A percentile compares a stretch with the other conserved stretches of the same genome.
phyloP scores from a whole-genome alignment of 108 stramenopile genomes.

The Cyclotella cryptica region DNA sequence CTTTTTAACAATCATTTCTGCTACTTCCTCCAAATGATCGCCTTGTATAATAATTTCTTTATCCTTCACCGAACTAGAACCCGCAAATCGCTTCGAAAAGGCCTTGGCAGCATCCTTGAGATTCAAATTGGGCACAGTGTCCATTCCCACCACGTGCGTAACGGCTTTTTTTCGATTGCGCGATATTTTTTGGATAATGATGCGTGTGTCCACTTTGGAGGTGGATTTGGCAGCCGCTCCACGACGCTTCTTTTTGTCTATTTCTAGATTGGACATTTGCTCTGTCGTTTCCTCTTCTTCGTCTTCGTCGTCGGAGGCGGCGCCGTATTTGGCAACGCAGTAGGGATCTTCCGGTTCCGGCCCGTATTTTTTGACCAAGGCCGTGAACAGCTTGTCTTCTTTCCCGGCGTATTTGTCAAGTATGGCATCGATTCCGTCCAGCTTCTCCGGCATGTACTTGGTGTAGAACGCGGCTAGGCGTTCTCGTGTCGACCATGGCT shows the following conservation, averaged over 20 bases:
- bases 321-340: constrained; percentile 59
- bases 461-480: constrained; percentile 85
- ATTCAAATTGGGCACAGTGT: constrained; percentile 89
- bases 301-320: constrained; percentile 64
- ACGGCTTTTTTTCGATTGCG: constrained; percentile 88
- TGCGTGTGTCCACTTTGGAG: constrained; percentile 68
- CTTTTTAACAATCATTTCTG: constrained; percentile 88
- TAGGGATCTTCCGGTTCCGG: constrained; percentile 90
- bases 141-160: constrained; percentile 92
- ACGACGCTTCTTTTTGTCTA: constrained; percentile 76
- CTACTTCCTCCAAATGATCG: constrained; percentile 94
- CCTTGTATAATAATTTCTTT: constrained; percentile 97
- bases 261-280: constrained; percentile 53
- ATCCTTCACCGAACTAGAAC: constrained; percentile 92
- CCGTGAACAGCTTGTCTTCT: constrained; percentile 90
- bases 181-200: constrained; percentile 83
- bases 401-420: constrained; percentile 90
- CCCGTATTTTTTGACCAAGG: constrained; percentile 89
- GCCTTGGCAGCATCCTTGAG: constrained; percentile 94
- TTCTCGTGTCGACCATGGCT: constrained; percentile 83
- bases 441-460: constrained; percentile 88
- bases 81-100: constrained; percentile 94
- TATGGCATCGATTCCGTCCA: constrained; percentile 69
- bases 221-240: constrained; percentile 81
- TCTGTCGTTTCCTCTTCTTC: constrained; percentile 45